These are phyloP conservation scores for Quercus aquifolioides DNA, from an alignment of 306 rosid species.

Conservation along the genomic window DNA sequence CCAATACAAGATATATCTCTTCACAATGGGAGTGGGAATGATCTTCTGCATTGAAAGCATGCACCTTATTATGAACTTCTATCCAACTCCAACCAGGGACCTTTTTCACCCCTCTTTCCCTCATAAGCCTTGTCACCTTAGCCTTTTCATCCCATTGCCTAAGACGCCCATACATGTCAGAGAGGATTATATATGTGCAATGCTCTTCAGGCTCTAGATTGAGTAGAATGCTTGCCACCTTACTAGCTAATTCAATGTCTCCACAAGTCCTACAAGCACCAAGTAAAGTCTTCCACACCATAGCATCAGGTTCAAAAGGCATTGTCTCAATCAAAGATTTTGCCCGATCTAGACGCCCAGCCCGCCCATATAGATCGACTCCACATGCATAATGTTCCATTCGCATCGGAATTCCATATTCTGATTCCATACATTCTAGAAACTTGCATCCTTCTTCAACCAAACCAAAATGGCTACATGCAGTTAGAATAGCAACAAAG, in stretches of 20 bases:
- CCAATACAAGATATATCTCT: constrained; percentile 45
- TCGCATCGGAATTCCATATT: constrained; percentile 49
- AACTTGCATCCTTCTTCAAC: constrained; percentile 63
- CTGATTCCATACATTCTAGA: constrained; percentile 48
- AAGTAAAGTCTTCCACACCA: constrained; percentile 69
- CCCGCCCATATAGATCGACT: constrained; percentile 69
- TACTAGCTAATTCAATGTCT: constrained; percentile 66
- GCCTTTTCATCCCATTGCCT: constrained; percentile 71
- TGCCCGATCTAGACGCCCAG: constrained; percentile 59
- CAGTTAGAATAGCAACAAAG: constrained; percentile 77
- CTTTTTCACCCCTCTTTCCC: constrained; percentile 71
- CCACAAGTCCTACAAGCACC: constrained; percentile 78
- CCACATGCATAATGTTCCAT: constrained; percentile 91
- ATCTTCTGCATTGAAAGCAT: constrained; percentile 84
- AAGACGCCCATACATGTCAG: constrained; percentile 64
- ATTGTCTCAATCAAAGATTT: constrained; percentile 60
- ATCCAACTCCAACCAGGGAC: constrained; percentile 94
- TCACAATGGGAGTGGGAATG: constrained; percentile 46
- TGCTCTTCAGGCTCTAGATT: constrained; percentile 82
- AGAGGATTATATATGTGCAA: constrained; percentile 68
- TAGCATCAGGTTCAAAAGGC: constrained; percentile 69
- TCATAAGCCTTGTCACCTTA: constrained; percentile 65
- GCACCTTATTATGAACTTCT: constrained; percentile 60
- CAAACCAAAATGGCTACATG: constrained; percentile 81
- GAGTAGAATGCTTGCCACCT: constrained; percentile 55